Percentiles rank a stretch among this genome's conserved stretches.
Evolutionary conservation across 2,329 filamentous ascomycete genomes (phyloP).

Genomic region (Xylariaceae sp.): DNA sequence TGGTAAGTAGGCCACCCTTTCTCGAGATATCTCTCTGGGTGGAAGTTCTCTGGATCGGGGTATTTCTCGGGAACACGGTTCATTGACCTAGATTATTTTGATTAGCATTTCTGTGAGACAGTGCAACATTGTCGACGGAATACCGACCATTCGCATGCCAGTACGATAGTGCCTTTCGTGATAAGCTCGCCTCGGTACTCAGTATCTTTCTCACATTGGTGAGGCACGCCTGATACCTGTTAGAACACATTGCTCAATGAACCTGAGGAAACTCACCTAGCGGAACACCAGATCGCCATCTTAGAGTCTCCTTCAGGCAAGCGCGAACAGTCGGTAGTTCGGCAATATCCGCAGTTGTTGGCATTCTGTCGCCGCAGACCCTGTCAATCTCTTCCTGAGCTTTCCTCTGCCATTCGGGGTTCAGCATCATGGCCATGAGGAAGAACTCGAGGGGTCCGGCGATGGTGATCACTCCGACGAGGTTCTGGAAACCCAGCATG

Average conservation of each 20-base stretch:
- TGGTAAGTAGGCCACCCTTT: slow-evolving; percentile 61
- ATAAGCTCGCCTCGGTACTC: slow-evolving; percentile 44
- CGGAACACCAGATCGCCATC: slow-evolving; percentile 54
- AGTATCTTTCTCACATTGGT: slow-evolving; percentile 43
- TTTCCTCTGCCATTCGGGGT: slow-evolving; percentile 48
- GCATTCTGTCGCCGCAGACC: slow-evolving; percentile 50
- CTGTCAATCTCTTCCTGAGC: slow-evolving; percentile 55
- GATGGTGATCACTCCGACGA: slow-evolving; percentile 47
- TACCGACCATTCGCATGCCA: slow-evolving; percentile 46
- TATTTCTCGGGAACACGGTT: slow-evolving; percentile 56
- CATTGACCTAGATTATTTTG: slow-evolving; percentile 44
- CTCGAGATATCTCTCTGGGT: slow-evolving; percentile 60
- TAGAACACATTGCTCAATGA: background rate
- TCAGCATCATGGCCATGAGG: slow-evolving; percentile 47
- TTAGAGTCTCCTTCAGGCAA: slow-evolving; percentile 53
- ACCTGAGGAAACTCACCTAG: slow-evolving; percentile 31
- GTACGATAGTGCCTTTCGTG: slow-evolving; percentile 43
- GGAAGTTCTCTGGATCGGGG: slow-evolving; percentile 59
- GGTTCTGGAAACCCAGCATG: slow-evolving; percentile 48
- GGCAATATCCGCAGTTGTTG: slow-evolving; percentile 44
- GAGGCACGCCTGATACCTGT: slow-evolving; percentile 37
- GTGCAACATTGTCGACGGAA: background rate
- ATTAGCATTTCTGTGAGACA: too few relatives aligned
- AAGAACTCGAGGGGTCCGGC: slow-evolving; percentile 47
- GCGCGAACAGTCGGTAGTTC: slow-evolving; percentile 50